Evolutionary conservation across 2,329 filamentous ascomycete species (phyloP).

Genomic region (Leptoxyphium fumago): DNA sequence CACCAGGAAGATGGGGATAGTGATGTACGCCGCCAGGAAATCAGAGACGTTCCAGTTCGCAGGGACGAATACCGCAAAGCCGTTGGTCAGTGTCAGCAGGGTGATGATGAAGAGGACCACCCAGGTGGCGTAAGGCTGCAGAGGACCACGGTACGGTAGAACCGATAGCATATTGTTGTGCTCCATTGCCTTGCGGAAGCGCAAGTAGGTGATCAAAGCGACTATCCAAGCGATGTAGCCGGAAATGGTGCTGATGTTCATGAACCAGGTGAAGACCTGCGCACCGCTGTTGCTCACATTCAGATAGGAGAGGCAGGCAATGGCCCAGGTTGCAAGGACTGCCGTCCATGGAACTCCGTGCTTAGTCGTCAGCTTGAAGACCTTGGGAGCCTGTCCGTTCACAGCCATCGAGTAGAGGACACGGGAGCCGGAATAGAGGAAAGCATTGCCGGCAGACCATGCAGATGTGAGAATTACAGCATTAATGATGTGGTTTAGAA

Average conservation of each 20-base stretch:
- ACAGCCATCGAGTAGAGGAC: conserved; percentile 42
- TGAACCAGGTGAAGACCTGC: conserved; percentile 11
- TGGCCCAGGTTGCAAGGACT: conserved; percentile 26
- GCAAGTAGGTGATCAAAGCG: conserved; percentile 31
- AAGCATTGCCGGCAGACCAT: conserved; percentile 41
- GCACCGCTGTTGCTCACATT: conserved; percentile 22
- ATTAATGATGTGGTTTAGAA: conserved; percentile 51
- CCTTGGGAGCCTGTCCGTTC: conserved; percentile 47
- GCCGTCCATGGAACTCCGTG: conserved; percentile 39
- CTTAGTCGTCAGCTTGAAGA: conserved; percentile 28
- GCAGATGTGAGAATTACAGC: conserved; percentile 52
- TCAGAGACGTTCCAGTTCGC: conserved; percentile 28
- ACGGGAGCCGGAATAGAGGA: conserved; percentile 38
- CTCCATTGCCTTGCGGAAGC: conserved; percentile 39
- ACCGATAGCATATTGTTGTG: conserved; percentile 29
- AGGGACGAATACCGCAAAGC: conserved; percentile 41
- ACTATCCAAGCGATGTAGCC: conserved; percentile 26
- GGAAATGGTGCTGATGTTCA: conserved; percentile 25
- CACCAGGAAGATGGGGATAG: conserved; percentile 35
- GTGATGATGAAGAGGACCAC: conserved; percentile 33
- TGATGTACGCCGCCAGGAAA: conserved; percentile 42
- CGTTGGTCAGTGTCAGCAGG: conserved; percentile 40
- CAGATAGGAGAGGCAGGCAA: conserved; percentile 23
- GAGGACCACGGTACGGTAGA: conserved; percentile 36
- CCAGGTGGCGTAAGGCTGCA: conserved; percentile 39